Percentiles rank a stretch among this genome's conserved stretches.
Conservation (phyloP, 257 asterid genomes). For the Przewalskia tangutica region DNA sequence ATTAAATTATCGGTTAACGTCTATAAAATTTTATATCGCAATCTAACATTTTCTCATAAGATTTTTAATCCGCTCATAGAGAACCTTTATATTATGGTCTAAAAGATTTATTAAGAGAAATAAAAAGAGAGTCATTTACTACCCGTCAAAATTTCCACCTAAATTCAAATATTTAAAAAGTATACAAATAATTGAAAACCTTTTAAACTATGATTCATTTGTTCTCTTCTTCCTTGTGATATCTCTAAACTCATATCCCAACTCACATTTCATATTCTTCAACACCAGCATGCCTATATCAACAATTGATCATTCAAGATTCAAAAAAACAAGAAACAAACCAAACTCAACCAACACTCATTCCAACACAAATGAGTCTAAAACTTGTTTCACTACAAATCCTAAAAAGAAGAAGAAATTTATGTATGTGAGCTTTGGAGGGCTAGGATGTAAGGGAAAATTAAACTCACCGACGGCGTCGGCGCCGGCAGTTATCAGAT, state of each 20-base stretch:
- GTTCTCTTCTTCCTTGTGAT: background rate
- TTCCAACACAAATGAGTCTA: background rate
- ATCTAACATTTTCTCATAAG: background rate
- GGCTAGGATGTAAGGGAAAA: constrained; percentile 41
- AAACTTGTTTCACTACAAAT: constrained; percentile 6
- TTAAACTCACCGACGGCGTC: background rate
- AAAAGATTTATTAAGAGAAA: background rate
- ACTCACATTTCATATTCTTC: background rate
- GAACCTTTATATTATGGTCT: too few relatives aligned
- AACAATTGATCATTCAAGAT: background rate
- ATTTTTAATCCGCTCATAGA: background rate
- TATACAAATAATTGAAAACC: background rate
- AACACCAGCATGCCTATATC: background rate
- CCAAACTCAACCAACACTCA: background rate
- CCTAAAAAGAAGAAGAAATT: constrained; percentile 22
- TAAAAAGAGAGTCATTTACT: background rate
- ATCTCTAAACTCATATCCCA: background rate
- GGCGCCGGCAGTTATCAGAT: background rate
- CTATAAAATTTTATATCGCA: background rate
- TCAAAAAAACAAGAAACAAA: background rate
- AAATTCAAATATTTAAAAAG: background rate
- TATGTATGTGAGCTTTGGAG: constrained; percentile 20
- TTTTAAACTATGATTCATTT: background rate
- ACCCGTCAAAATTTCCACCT: background rate
- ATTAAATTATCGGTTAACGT: background rate